phyloP scores from a whole-genome alignment of 179 eudicot species.

The Sideroxylon spinosum region DNA sequence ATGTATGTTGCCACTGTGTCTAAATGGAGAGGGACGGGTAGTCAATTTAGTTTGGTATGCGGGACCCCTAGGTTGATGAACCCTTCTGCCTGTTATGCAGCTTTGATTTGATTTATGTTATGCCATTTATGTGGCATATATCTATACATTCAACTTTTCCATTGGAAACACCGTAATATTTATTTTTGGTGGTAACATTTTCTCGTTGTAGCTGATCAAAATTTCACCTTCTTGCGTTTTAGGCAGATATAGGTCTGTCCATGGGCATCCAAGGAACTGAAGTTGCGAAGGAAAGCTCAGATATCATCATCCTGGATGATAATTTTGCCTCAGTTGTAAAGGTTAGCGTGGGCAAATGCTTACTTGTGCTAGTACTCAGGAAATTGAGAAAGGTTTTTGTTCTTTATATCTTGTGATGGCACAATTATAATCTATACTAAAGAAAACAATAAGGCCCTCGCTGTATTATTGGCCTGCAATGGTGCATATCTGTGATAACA shows the following conservation, averaged over 20 bases:
- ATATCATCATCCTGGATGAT: constrained; percentile 90
- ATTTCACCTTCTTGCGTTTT: constrained; percentile 21
- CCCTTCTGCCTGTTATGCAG: not conserved
- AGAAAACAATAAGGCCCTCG: not conserved
- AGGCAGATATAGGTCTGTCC: constrained; percentile 98
- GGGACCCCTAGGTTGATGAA: not conserved
- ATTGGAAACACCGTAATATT: not conserved
- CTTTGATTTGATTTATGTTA: not conserved
- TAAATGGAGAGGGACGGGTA: not conserved
- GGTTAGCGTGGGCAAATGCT: constrained; percentile 34
- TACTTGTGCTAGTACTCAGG: not conserved
- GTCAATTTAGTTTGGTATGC: not conserved
- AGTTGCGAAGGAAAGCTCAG: constrained; percentile 97
- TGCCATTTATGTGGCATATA: not conserved
- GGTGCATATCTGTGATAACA: not conserved
- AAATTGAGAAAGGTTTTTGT: not conserved
- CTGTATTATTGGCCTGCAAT: constrained; percentile 5
- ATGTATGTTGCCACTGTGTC: not conserved
- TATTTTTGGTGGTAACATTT: not conserved
- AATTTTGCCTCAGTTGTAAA: constrained; percentile 91
- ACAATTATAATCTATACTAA: not conserved
- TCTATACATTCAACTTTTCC: not conserved
- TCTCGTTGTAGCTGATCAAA: not conserved
- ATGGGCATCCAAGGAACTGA: constrained; percentile 98
- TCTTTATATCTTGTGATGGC: not conserved